Evolutionary conservation across 1,139 yeast species (phyloP).

Genomic region (Scheffersomyces segobiensis): DNA sequence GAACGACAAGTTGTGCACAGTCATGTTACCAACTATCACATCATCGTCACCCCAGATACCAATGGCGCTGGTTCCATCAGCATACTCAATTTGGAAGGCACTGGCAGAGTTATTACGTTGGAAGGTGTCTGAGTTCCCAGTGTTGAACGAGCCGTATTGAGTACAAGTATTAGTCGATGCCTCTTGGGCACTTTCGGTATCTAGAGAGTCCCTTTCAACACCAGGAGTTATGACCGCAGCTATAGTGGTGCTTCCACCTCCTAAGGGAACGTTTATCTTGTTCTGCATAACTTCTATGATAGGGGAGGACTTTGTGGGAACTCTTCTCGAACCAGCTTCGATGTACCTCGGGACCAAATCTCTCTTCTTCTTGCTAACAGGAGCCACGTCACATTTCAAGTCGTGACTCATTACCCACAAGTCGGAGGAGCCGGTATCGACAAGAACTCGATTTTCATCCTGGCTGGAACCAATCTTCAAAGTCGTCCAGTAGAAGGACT

Average conservation of each 20-base stretch:
- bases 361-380: conserved; percentile 1
- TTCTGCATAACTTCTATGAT: neutral
- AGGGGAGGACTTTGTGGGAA: neutral
- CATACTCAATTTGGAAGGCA: conserved; percentile 52
- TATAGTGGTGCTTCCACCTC: neutral
- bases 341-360: neutral
- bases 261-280: neutral
- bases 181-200: conserved; percentile 3
- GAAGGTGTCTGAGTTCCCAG: conserved; percentile 33
- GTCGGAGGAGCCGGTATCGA: conserved; percentile 51
- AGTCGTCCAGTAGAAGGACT: conserved; percentile 50
- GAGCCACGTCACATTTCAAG: conserved; percentile 20
- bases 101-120: conserved; percentile 33
- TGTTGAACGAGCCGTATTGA: conserved; percentile 39
- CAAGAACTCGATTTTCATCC: conserved; percentile 32
- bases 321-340: neutral
- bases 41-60: conserved; percentile 61
- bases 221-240: conserved; percentile 3
- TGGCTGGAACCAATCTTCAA: conserved; percentile 36
- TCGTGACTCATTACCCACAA: conserved; percentile 45
- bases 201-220: neutral
- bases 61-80: conserved; percentile 58
- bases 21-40: conserved; percentile 38
- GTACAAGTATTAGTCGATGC: conserved; percentile 31
- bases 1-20: conserved; percentile 48